Conservation (phyloP, 2,329 filamentous ascomycete genomes). For the Tolypocladium tundrense region DNA sequence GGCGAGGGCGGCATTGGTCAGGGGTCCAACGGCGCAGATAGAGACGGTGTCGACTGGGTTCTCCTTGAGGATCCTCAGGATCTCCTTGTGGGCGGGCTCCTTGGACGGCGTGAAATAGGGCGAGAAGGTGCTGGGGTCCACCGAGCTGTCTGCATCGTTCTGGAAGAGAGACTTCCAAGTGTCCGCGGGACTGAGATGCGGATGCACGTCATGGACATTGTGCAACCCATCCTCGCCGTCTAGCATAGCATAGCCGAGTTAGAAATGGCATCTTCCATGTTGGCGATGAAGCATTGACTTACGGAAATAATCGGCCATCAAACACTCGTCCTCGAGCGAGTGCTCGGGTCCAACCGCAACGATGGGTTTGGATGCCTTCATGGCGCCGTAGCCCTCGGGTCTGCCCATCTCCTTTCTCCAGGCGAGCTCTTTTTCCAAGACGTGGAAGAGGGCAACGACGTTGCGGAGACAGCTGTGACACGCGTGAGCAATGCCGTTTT, state of each 20-base stretch:
- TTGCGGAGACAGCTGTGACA: constrained; percentile 70
- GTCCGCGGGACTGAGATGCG: constrained; percentile 63
- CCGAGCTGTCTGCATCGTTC: constrained; percentile 18
- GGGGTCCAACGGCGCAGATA: constrained; percentile 80
- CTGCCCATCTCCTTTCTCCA: constrained; percentile 67
- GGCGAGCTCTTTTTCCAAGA: constrained; percentile 76
- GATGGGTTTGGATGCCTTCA: constrained; percentile 66
- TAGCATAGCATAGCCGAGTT: constrained; percentile 19
- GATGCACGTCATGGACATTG: constrained; percentile 63
- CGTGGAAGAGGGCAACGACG: constrained; percentile 80
- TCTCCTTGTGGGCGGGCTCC: constrained; percentile 68
- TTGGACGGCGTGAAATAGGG: constrained; percentile 67
- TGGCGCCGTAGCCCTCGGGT: constrained; percentile 59
- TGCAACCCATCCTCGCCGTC: constrained; percentile 70
- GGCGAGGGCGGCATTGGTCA: constrained; percentile 89
- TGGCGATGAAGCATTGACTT: constrained; percentile 21
- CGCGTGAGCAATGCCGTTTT: neutral
- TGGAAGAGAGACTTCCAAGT: constrained; percentile 62
- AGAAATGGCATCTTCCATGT: neutral
- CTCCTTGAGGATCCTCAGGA: constrained; percentile 73
- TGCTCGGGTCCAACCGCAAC: constrained; percentile 81
- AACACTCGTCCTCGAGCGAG: constrained; percentile 70
- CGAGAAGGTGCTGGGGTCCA: constrained; percentile 35
- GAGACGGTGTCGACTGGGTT: constrained; percentile 77
- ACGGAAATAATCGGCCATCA: constrained; percentile 86